Evolutionary conservation across 345 rosid genomes (phyloP).

Genomic region (Sisymbrium irio): DNA sequence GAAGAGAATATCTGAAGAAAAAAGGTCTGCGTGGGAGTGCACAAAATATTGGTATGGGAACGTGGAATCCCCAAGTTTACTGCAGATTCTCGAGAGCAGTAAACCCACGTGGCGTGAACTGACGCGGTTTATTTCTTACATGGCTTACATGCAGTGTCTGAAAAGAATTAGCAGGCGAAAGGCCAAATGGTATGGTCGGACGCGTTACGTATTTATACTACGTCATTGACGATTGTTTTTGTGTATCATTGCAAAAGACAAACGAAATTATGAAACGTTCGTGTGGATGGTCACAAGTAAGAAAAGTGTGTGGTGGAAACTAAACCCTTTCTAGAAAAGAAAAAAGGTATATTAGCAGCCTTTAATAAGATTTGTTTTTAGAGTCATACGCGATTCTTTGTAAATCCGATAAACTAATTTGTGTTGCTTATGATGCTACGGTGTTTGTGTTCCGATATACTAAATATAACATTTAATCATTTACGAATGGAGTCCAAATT

Average conservation of each 20-base stretch:
- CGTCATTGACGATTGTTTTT: conserved; percentile 4
- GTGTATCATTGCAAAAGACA: neutral
- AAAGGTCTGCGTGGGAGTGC: conserved; percentile 3
- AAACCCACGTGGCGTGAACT: conserved; percentile 17
- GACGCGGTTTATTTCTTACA: neutral
- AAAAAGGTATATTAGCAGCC: no score
- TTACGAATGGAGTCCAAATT: no score
- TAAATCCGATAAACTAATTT: no score
- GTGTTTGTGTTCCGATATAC: no score
- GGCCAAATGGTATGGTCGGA: conserved; percentile 1
- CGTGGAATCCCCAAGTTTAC: conserved; percentile 18
- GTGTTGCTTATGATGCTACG: no score
- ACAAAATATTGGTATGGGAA: neutral
- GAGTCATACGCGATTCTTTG: no score
- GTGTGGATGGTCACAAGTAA: no score
- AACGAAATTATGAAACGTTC: neutral
- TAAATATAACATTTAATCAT: no score
- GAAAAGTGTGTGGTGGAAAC: no score
- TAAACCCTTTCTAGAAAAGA: no score
- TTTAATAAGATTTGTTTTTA: neutral
- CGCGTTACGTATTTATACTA: neutral
- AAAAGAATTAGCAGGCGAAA: neutral
- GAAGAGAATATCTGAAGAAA: conserved; percentile 21
- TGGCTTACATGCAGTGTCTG: conserved; percentile 32
- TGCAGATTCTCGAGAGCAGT: conserved; percentile 3